These are phyloP conservation scores for Halenospora varia DNA, from an alignment of 495 filamentous ascomycete species.

Conservation along the genomic window DNA sequence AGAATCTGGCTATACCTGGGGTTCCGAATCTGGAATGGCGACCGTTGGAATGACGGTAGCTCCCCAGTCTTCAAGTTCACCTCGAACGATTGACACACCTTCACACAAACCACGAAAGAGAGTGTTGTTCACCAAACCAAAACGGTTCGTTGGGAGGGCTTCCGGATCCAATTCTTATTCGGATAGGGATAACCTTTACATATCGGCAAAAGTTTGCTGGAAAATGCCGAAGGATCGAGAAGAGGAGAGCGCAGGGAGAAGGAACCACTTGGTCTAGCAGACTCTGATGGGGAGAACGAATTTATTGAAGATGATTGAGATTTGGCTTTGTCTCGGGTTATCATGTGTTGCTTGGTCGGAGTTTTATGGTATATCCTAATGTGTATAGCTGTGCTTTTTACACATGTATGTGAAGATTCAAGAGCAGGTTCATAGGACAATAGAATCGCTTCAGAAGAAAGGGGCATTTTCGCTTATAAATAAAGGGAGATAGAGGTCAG, in stretches of 20 bases:
- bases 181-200: constrained; percentile 4
- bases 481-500: too few species aligned
- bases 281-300: background rate
- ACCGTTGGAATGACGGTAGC: background rate
- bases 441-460: too few species aligned
- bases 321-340: background rate
- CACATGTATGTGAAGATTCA: too few species aligned
- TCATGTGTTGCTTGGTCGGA: too few species aligned
- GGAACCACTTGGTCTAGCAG: background rate
- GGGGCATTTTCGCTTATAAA: too few species aligned
- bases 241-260: background rate
- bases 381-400: too few species aligned
- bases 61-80: background rate
- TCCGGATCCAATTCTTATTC: background rate
- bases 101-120: background rate
- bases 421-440: too few species aligned
- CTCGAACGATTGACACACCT: background rate
- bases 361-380: too few species aligned
- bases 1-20: background rate
- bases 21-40: background rate
- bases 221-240: background rate
- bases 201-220: constrained; percentile 3
- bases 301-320: constrained; percentile 15
- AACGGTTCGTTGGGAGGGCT: constrained; percentile 1
- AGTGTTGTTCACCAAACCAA: constrained; percentile 8